phyloP scores from a whole-genome alignment of 495 filamentous ascomycete species.

The Neurospora sp. region DNA sequence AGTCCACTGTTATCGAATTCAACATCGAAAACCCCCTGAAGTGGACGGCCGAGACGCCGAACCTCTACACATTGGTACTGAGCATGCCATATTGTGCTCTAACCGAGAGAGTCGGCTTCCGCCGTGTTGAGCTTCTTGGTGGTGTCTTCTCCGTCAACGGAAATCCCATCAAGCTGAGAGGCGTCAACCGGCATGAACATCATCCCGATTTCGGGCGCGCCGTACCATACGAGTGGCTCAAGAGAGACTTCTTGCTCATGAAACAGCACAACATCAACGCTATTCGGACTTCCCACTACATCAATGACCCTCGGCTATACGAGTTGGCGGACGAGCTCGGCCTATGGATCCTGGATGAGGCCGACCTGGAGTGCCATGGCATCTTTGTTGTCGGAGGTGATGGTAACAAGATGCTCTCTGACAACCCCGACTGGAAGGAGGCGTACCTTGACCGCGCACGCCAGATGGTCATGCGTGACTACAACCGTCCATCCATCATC shows the following conservation, averaged over 20 bases:
- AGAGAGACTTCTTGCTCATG: conserved; percentile 52
- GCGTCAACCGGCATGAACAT: conserved; percentile 62
- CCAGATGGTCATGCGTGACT: conserved; percentile 57
- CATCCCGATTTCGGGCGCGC: conserved; percentile 49
- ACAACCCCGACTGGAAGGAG: conserved; percentile 58
- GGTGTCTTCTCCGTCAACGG: conserved; percentile 54
- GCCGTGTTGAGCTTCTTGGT: conserved; percentile 43
- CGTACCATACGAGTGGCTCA: conserved; percentile 45
- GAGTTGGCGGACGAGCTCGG: conserved; percentile 59
- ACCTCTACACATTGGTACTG: conserved; percentile 45
- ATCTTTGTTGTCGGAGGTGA: conserved; percentile 43
- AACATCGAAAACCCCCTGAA: conserved; percentile 37
- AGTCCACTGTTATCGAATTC: conserved; percentile 15
- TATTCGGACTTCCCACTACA: conserved; percentile 55
- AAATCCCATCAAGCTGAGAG: conserved; percentile 46
- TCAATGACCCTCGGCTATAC: conserved; percentile 49
- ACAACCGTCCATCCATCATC: conserved; percentile 55
- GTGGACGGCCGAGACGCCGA: conserved; percentile 63
- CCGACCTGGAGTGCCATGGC: conserved; percentile 65
- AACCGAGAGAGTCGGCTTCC: conserved; percentile 50
- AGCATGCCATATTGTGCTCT: conserved; percentile 27
- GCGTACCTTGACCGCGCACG: conserved; percentile 61
- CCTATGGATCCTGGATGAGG: conserved; percentile 62
- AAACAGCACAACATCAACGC: conserved; percentile 60
- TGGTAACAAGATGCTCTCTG: conserved; percentile 41